Base-by-base conservation (phyloP, 768 basidiomycete genomes). In the Pisolithus marmoratus region DNA sequence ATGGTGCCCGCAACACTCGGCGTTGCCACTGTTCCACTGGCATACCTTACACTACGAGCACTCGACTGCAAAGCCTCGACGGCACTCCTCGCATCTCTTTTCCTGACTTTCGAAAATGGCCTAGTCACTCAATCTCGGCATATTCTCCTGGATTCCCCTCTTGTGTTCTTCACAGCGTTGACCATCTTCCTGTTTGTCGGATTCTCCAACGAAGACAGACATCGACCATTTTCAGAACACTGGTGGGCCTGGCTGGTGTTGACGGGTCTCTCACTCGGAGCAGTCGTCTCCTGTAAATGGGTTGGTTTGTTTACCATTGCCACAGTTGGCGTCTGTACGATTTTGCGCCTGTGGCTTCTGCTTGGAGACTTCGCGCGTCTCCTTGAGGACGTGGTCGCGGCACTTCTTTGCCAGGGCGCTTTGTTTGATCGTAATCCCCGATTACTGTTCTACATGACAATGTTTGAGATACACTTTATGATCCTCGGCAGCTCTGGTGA, bases 281-380 rank as follows among this genome's bases (percentile, higher is more conserved):
- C 94, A 5, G 93, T 95, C 46, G 81, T 87, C 29, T 89, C 86
- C 61, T 92, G 91, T 75, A 99, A 98, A 68, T 98, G 95, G 96
- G 95, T 98, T 38, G 96, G 96, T 9, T 74, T 99, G 20, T 97
- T 99, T 72, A 98, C 94, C 14, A 92, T 98, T 60, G 94, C 96
- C 8, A 96, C 94, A 7, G 73, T 99, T 47, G 96, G 95, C 14
- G 63, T 87, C 31, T 84, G 83, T 61, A 96, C 94, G 2, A 61
- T 98, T 31, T 72, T 79, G 46, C 95, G 94, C 61, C 75, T 99
- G 4, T 98, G 96, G 95, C 63, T 74, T 36, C 80, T 95, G 6
- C 80, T 99, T 5, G 96, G 94, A 5, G 94, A 98, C n/a, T 64
- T 63, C 89, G 26, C 82, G 85, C 24, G 78, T 97, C 38, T 67